Percentiles rank a stretch among this genome's conserved stretches.
Conservation (phyloP, 306 rosid species). For the Cicer judaicum region DNA sequence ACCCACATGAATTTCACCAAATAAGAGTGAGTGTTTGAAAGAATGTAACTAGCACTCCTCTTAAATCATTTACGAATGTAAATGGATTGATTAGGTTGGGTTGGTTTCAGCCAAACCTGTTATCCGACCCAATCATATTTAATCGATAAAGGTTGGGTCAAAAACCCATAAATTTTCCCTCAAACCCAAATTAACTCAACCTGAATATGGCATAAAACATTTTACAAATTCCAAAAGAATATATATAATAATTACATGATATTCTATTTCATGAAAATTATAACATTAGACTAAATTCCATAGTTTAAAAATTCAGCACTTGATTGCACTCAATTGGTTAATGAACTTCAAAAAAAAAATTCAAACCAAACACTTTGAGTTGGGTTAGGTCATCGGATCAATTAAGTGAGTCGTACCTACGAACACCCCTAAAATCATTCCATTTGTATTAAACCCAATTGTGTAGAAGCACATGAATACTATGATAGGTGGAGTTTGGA, state of each 20-base stretch:
- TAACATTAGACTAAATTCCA: not conserved
- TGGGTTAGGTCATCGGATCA: not conserved
- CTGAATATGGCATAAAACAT: not conserved
- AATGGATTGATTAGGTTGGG: too few species aligned
- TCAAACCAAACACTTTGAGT: not conserved
- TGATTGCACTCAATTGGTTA: not conserved
- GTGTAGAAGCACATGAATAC: too few species aligned
- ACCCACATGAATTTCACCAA: too few species aligned
- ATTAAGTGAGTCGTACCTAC: not conserved
- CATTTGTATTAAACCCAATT: too few species aligned
- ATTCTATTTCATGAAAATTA: not conserved
- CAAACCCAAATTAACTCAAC: not conserved
- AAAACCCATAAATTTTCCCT: not conserved
- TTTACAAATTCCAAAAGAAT: not conserved
- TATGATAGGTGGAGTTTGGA: too few species aligned
- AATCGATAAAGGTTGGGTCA: not conserved
- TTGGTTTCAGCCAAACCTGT: not conserved
- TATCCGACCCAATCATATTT: not conserved
- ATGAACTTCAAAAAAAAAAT: not conserved
- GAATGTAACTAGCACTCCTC: too few species aligned
- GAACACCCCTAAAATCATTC: not conserved
- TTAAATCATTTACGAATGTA: too few species aligned
- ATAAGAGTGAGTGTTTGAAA: too few species aligned
- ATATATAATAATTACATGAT: not conserved
- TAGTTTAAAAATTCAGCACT: not conserved